These are phyloP conservation scores for Phaeosphaeria sp. DNA, from an alignment of 2,329 filamentous ascomycete species.

Conservation along the genomic window DNA sequence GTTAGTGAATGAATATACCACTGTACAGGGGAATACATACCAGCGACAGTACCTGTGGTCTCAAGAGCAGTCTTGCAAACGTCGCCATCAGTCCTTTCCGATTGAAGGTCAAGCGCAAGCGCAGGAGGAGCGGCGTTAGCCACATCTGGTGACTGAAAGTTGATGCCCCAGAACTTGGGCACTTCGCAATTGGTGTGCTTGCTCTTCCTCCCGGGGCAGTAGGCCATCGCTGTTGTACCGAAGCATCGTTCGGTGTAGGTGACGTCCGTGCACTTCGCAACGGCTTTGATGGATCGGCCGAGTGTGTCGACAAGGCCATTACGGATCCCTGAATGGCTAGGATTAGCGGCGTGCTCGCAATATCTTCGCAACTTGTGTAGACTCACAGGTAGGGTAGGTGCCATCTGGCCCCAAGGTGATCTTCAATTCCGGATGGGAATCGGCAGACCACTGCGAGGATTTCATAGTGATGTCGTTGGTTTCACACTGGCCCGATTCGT, in stretches of 20 bases:
- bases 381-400: conserved; percentile 12
- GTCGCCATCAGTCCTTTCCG: neutral
- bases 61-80: neutral
- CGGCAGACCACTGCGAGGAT: neutral
- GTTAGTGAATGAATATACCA: too few species aligned
- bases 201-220: conserved; percentile 2
- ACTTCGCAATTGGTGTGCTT: conserved; percentile 17
- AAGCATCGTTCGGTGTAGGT: conserved; percentile 11
- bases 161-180: conserved; percentile 18
- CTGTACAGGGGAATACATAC: neutral
- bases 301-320: conserved; percentile 20
- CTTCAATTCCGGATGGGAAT: conserved; percentile 3
- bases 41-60: neutral
- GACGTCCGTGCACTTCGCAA: conserved; percentile 13
- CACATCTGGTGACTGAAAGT: conserved; percentile 4
- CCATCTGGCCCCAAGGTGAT: conserved; percentile 18
- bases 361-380: neutral
- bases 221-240: conserved; percentile 2
- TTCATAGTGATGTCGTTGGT: conserved; percentile 18
- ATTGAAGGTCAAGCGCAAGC: neutral
- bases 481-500: conserved; percentile 21
- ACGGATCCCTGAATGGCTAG: conserved; percentile 7
- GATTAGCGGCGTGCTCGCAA: neutral
- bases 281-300: conserved; percentile 7
- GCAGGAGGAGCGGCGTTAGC: conserved; percentile 9